phyloP scores from a whole-genome alignment of 164 flowering plant genomes.

The Platanus orientalis region DNA sequence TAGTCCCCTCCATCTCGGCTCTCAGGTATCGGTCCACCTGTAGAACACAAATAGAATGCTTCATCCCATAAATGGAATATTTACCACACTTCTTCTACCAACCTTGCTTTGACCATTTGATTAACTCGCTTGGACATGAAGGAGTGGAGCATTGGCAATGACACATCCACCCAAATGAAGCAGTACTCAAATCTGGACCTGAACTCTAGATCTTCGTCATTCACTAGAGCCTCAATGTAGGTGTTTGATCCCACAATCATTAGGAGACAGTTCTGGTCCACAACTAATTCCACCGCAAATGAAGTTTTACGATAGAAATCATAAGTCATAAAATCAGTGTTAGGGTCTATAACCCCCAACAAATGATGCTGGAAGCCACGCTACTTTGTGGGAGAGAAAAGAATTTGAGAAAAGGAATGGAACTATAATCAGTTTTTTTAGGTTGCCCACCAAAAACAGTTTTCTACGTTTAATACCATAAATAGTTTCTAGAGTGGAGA shows the following conservation, averaged over 20 bases:
- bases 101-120: slow-evolving; percentile 53
- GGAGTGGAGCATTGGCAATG: slow-evolving; percentile 42
- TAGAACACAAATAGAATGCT: slow-evolving; percentile 70
- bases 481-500: too few species aligned
- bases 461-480: too few species aligned
- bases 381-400: too few species aligned
- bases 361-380: slow-evolving; percentile 68
- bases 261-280: slow-evolving; percentile 37
- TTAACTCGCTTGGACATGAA: slow-evolving; percentile 58
- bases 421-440: too few species aligned
- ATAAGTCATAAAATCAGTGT: slow-evolving; percentile 39
- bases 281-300: slow-evolving; percentile 37
- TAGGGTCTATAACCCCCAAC: slow-evolving; percentile 44
- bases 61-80: slow-evolving; percentile 53
- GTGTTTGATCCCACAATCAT: slow-evolving; percentile 87
- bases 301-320: slow-evolving; percentile 48
- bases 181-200: slow-evolving; percentile 49
- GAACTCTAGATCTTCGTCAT: slow-evolving; percentile 32
- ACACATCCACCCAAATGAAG: slow-evolving; percentile 77
- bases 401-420: too few species aligned
- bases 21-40: slow-evolving; percentile 51
- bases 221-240: slow-evolving; percentile 53
- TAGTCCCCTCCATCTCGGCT: slow-evolving; percentile 8
- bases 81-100: slow-evolving; percentile 48
- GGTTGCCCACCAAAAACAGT: too few species aligned